Base-by-base conservation (phyloP, 768 basidiomycete species). In the Antrodiella citrinella region DNA sequence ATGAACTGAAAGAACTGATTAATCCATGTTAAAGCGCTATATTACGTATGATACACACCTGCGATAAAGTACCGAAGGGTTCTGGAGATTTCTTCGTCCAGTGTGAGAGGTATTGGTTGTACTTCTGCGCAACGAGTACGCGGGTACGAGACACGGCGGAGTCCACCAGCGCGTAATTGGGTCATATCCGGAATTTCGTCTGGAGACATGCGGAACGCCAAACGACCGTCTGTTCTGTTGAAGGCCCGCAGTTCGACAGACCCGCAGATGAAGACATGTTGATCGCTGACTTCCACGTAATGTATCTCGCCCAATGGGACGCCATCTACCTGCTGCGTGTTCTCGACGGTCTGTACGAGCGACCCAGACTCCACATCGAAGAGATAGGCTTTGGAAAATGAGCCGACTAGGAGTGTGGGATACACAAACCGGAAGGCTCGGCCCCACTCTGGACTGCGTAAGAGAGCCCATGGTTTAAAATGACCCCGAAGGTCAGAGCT, bases 351-450 rank as follows among this genome's bases (percentile, higher is more conserved):
- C 60, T 82, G 75, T 1, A 77, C 60, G 12, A 80, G 55, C 19
- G 63, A 54, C 0, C 74, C 77, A 0, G 75, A 72, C 2, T 72
- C 71, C 20, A 89, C 67, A 55, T 91, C 78, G 74, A 78, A 88
- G 2, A 89, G 51, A 53, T 74, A 85, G 0, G 79, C 79, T 26
- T 62, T 63, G 15, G 65, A 59, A 13, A 53, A 23, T 1, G 72
- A 69, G 0, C 75, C 73, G 2, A 78, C 76, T 2, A 85, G 65
- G 4, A 91, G 67, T 10, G 72, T 77, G 1, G 86, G 86, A 59
- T 82, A 83, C 5, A 79, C 80, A 51, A 86, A 77, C 13, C 84
- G 76, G 63, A 76, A 88, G 0, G 86, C 86, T 3, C 58, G 64
- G 3, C 66, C 59, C 12, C n/a, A 4, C 22, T 67, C 69, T 3